These are phyloP conservation scores for Porpolomopsis calyptriformis DNA, from an alignment of 768 basidiomycete genomes.

Conservation along the genomic window DNA sequence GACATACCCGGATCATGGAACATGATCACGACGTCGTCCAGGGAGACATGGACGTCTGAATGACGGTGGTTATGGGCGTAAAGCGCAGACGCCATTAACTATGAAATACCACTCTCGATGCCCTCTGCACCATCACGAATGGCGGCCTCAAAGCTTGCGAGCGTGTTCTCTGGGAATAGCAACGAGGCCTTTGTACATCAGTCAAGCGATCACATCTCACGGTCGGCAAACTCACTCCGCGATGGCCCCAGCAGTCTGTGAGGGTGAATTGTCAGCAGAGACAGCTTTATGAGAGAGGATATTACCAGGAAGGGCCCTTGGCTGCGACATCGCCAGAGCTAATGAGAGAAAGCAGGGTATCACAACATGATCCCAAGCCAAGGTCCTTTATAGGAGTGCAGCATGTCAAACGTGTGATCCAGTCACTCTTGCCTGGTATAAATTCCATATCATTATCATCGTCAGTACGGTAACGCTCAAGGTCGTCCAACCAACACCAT, in stretches of 20 bases:
- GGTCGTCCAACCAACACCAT: conserved; percentile 71
- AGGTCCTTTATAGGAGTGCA: too few species aligned
- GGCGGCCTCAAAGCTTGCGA: conserved; percentile 90
- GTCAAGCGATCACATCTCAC: background rate
- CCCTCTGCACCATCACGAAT: conserved; percentile 91
- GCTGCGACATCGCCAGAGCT: background rate
- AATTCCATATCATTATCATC: too few species aligned
- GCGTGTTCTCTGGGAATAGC: conserved; percentile 85
- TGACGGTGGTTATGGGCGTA: conserved; percentile 39
- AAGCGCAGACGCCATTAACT: conserved; percentile 21
- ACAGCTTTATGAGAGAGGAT: conserved; percentile 2
- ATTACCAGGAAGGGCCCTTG: conserved; percentile 3
- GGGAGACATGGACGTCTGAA: conserved; percentile 92
- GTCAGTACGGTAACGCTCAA: too few species aligned
- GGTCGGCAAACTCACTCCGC: conserved; percentile 31
- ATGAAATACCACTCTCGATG: conserved; percentile 89
- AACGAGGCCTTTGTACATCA: conserved; percentile 60
- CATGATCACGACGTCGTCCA: conserved; percentile 82
- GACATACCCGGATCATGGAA: conserved; percentile 83
- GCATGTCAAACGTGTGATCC: background rate
- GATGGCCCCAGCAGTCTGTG: conserved; percentile 60
- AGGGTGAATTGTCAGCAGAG: background rate
- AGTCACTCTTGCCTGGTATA: too few species aligned
- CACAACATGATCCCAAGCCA: too few species aligned
- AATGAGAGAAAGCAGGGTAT: background rate